Evolutionary conservation across 768 basidiomycete species (phyloP), one percentile per base, ranked within the genome.

Genomic region (Infundibulicybe gibba): DNA sequence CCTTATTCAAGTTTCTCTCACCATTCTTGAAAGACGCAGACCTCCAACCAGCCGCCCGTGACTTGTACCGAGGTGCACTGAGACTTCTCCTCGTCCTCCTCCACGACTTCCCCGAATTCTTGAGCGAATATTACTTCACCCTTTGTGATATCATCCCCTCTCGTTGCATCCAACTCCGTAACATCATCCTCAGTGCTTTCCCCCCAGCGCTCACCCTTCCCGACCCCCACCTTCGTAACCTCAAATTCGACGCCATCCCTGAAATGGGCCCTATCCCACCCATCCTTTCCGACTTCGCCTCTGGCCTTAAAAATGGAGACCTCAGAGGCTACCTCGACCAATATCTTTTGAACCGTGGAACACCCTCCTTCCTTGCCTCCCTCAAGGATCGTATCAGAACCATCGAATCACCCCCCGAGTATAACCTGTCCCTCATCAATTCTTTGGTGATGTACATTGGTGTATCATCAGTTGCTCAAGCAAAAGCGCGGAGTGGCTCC

Each of bases 51-150:
- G 84, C 93, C 4, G 86, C 88, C 16, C 79, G 88, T 37, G 87
- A 91, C 52, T 78, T 99, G 37, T 97, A 94, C 72, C 84, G 90
- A 37, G 97, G 93, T 16, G 80, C 93, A 16, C 74, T 97, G 40
- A 83, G 94, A 32, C 77, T 99, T 25, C 81, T 99, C 41, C 79
- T 99, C 40, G 93, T 98, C 48, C 85, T 99, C 43, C 81, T 99
- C 15, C 94, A 99, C 66, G 97, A 98, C 68, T 98, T 98, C 76
- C 97, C 97, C 43, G 97, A 97, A 51, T 98, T 98, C 75, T 76
- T 98, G 51, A 91, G 87, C 64, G 93, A 94, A 70, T 93, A 94
- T 63, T 95, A 97, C 68, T 94, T 95, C 70, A 87, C 91, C 37
- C 82, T 99, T 30, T 92, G 93, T 60, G 95, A 98, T 53, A 87